Evolutionary conservation across 441 rosid species (phyloP).

Genomic region (Kokia cookei): DNA sequence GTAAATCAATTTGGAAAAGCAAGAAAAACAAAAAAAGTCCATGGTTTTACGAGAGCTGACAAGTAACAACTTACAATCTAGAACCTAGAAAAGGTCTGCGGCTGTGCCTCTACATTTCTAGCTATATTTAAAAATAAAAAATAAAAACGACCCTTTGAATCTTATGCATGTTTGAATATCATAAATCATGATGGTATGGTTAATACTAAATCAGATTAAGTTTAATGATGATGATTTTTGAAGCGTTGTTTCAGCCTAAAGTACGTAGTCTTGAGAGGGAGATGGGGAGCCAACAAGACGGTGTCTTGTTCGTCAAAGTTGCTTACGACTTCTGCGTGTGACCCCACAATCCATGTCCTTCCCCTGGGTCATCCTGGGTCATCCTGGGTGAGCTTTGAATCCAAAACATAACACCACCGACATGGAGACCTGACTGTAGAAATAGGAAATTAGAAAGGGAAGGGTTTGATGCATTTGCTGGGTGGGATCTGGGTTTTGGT

Average conservation of each 20-base stretch:
- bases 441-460: no score
- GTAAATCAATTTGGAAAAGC: not conserved
- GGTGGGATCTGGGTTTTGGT: not conserved
- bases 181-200: no score
- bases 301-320: not conserved
- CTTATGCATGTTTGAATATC: not conserved
- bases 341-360: slow-evolving; percentile 37
- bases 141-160: not conserved
- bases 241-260: no score
- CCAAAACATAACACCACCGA: no score
- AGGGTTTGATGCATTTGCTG: no score
- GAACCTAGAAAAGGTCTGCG: no score
- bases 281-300: not conserved
- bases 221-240: no score
- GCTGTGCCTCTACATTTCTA: not conserved
- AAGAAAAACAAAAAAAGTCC: not conserved
- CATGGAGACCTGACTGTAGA: no score
- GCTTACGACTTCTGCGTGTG: slow-evolving; percentile 9
- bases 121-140: not conserved
- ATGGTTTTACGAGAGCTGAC: not conserved
- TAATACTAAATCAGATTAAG: no score
- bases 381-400: not conserved
- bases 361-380: slow-evolving; percentile 6
- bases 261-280: no score
- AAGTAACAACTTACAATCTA: not conserved